Evolutionary conservation across 768 basidiomycete genomes (phyloP), one percentile per base, ranked within the genome.

Genomic region (Boletus barrowsii): DNA sequence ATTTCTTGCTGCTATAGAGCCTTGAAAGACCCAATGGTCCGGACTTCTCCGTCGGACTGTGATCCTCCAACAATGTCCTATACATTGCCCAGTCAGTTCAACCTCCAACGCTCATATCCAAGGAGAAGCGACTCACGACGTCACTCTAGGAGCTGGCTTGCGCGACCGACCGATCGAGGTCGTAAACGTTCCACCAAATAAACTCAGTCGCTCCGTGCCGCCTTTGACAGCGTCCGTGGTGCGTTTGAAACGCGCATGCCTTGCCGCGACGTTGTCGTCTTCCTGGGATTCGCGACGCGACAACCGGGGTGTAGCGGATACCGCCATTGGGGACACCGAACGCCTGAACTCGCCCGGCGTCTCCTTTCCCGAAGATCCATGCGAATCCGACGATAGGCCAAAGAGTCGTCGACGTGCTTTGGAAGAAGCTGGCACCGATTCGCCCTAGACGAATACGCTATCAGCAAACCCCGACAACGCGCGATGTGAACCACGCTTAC

Each of bases 91-190:
- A 36, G 14, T 17, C 0, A 17, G 7, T n/a, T 39, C 14, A 14
- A 14, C 11, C 11, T 11, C 33, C 33, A 13, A 7, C 33, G 14
- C 14, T 39, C 37, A 18, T 3, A 39, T 7, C 14, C 10, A 17
- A 14, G 15, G 17, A 9, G 37, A 17, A 39, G 18, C 5, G 14
- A 76, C 86, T 62, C 65, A 87, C 87, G 74, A 62, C 22, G 84
- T 81, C 59, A 84, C 84, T 69, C 81, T 81, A 17, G 91, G 92
- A 0, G 92, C 79, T 1, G 93, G 93, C 67, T 97, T 95, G 59
- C 93, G 74, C 39, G 75, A 73, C 68, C 86, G 87, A 29, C 84
- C 82, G 50, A 90, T 64, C 6, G 84, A 74, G 1, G 82, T 79
- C 11, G 74, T 71, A 56, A 91, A 83, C 4, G 83, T 70, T 18